These are phyloP conservation scores for Saturnispora silvae DNA, from an alignment of 805 yeast genomes.

Conservation along the genomic window DNA sequence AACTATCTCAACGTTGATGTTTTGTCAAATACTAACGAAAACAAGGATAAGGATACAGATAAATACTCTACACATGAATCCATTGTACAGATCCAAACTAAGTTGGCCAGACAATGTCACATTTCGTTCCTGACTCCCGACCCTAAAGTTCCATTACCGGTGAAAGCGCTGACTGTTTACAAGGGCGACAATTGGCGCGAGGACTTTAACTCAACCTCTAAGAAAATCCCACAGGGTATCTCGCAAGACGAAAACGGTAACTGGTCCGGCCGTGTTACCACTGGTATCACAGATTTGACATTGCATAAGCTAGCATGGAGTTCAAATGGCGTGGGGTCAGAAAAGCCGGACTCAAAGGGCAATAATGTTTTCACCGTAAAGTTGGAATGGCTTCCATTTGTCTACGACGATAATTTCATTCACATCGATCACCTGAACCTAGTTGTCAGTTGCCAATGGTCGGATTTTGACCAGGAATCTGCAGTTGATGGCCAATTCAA, in stretches of 20 bases:
- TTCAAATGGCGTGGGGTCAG: conserved; percentile 17
- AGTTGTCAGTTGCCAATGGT: conserved; percentile 63
- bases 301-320: conserved; percentile 59
- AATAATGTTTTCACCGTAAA: conserved; percentile 41
- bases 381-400: conserved; percentile 67
- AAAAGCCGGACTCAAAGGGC: neutral
- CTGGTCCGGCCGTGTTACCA: conserved; percentile 37
- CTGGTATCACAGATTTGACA: conserved; percentile 56
- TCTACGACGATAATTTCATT: conserved; percentile 31
- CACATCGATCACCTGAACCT: conserved; percentile 37
- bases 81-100: conserved; percentile 45
- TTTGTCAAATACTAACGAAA: conserved; percentile 38
- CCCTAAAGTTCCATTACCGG: conserved; percentile 40
- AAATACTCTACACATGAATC: conserved; percentile 59
- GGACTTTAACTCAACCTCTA: conserved; percentile 3
- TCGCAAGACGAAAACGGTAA: conserved; percentile 28
- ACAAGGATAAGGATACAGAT: conserved; percentile 7
- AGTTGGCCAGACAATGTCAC: conserved; percentile 55
- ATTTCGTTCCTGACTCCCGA: conserved; percentile 43
- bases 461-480: conserved; percentile 47
- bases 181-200: conserved; percentile 17
- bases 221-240: conserved; percentile 33
- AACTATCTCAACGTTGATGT: conserved; percentile 43
- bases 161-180: conserved; percentile 48
- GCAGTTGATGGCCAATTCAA: conserved; percentile 28